phyloP scores from a whole-genome alignment of 495 filamentous ascomycete species.

The Lepraria neglecta region DNA sequence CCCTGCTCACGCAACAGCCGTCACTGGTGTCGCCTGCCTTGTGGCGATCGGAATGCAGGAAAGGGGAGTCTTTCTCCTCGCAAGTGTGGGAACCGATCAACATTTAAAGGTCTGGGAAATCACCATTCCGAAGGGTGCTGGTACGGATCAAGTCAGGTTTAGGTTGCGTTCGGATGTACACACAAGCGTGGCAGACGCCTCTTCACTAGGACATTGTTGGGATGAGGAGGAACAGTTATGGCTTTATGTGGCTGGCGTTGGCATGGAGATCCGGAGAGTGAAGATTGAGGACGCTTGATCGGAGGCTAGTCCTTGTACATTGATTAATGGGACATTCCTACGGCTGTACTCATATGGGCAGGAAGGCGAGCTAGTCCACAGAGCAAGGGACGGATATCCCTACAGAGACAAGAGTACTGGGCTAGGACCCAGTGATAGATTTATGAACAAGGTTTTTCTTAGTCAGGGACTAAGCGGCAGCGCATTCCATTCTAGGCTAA shows the following conservation, averaged over 20 bases:
- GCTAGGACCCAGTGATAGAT: no score
- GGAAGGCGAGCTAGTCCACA: no score
- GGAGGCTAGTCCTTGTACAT: no score
- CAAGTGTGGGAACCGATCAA: slow-evolving; percentile 74
- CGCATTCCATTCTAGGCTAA: no score
- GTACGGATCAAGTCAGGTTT: no score
- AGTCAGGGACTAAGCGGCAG: no score
- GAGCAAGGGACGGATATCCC: no score
- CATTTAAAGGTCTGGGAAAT: slow-evolving; percentile 67
- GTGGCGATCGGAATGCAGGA: slow-evolving; percentile 2
- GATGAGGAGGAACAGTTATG: neutral
- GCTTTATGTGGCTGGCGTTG: slow-evolving; percentile 19
- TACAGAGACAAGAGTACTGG: no score
- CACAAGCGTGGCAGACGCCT: slow-evolving; percentile 20
- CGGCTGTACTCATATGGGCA: no score
- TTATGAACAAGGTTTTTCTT: no score
- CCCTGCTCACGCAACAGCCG: slow-evolving; percentile 72
- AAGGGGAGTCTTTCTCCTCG: slow-evolving; percentile 33
- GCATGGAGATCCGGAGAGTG: slow-evolving; percentile 17
- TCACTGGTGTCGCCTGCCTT: slow-evolving; percentile 59
- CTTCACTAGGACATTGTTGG: slow-evolving; percentile 4
- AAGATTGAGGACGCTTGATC: no score
- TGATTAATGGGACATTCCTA: neutral
- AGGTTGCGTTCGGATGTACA: no score
- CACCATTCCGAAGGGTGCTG: slow-evolving; percentile 31